Conservation (phyloP, 305 asterid species). For the Fraxinus baroniana region DNA sequence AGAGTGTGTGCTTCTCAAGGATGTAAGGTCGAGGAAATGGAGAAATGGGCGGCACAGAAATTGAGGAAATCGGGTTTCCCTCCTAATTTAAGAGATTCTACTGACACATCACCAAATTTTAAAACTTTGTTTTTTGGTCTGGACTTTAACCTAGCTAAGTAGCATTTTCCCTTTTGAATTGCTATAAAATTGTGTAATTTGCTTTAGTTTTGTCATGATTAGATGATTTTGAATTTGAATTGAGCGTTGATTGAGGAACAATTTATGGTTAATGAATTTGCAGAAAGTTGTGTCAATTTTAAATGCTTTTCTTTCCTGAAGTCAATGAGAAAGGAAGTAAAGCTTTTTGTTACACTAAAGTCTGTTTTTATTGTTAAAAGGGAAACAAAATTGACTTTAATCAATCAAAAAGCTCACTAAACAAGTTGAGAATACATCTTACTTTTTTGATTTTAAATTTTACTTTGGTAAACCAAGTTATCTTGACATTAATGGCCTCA, state of each 20-base stretch:
- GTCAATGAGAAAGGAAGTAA: neutral
- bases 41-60: too few relatives aligned
- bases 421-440: neutral
- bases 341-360: neutral
- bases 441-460: neutral
- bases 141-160: too few relatives aligned
- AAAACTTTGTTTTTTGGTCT: too few relatives aligned
- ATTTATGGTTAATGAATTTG: neutral
- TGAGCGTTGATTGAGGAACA: neutral
- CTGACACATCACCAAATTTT: too few relatives aligned
- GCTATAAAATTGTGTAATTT: neutral
- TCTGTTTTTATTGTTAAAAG: neutral
- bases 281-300: neutral
- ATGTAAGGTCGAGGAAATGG: too few relatives aligned
- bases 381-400: neutral
- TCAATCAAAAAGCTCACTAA: neutral
- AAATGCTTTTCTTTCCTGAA: neutral
- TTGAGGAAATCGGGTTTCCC: too few relatives aligned
- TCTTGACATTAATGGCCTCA: neutral
- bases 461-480: neutral
- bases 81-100: too few relatives aligned
- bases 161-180: neutral
- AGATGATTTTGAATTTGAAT: neutral
- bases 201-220: neutral
- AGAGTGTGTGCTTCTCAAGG: too few relatives aligned